Evolutionary conservation across 75 land plant genomes (phyloP), one percentile per base, ranked within the genome.

Genomic region (Cryptomeria japonica): DNA sequence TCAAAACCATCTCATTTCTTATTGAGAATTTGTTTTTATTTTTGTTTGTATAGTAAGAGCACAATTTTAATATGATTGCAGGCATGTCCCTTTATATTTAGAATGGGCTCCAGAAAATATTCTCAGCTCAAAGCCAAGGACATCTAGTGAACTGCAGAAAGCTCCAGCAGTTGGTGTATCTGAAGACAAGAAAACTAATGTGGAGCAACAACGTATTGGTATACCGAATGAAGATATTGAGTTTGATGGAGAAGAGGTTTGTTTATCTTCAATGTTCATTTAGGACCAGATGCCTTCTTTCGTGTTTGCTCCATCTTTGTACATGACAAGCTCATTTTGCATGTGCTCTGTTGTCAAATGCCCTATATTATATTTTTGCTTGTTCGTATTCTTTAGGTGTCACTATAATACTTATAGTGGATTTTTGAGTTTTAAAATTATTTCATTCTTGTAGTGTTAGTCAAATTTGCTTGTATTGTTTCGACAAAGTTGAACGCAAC

Each of bases 21-120:
- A 82, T 19, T n/a, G n/a, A 82, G 84, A 44, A 4, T 44, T 44
- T 25, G 4, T 10, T 42, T 82, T 42, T 22, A 25, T 82, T 44
- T 82, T 25, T 47, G 47, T 79, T 79, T 18, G 22, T 78, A 5
- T 84, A 49, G 55, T 84, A 84, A 84, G 37, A 37, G 56, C 55
- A 32, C 10, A 5, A 55, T 84, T 84, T 19, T 53, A 10, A 51
- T 36, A 47, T 84, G 55, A 88, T 5, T 88, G 76, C 92, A 98
- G 99, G 88, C 96, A 97, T 91, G 96, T 94, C 77, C 99, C 99
- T 49, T 87, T 98, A 41, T 98, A 98, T 87, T 88, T 98, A 91
- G 99, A 98, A 88, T 98, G 99, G 99, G 99, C 99, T 51, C 99
- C 99, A 84, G 88, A 76, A 10, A 84, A 94, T 79, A 90, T 98